phyloP scores from a whole-genome alignment of 805 yeast species.

The Schwanniomyces pseudopolymorphus region DNA sequence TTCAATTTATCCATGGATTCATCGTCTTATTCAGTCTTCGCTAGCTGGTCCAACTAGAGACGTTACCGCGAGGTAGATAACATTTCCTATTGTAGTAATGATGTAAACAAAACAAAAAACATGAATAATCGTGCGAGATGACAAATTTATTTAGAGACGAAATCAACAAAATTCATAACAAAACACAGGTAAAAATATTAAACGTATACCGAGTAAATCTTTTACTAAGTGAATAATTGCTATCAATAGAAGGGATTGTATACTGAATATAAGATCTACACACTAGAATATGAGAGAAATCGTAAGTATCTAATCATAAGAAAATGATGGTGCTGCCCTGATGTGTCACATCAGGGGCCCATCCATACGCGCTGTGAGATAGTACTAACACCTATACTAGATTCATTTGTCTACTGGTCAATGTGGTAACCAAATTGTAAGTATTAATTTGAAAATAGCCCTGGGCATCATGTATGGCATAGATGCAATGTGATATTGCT shows the following conservation, averaged over 20 bases:
- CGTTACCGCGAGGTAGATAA: neutral
- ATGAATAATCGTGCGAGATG: slow-evolving; percentile 1
- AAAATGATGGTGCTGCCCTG: neutral
- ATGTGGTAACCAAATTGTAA: slow-evolving; percentile 95
- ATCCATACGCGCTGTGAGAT: slow-evolving; percentile 1
- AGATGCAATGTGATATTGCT: no score
- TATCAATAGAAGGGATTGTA: neutral
- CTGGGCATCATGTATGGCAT: neutral
- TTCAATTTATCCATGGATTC: no score
- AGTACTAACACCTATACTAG: slow-evolving; percentile 33
- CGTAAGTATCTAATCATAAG: slow-evolving; percentile 16
- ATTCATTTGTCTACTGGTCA: slow-evolving; percentile 97
- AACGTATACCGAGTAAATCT: neutral
- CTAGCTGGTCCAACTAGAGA: neutral
- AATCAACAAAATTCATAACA: slow-evolving; percentile 4
- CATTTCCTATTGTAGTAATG: neutral
- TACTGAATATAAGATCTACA: neutral
- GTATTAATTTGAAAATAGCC: slow-evolving; percentile 23
- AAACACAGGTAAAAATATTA: neutral
- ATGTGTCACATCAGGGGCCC: neutral
- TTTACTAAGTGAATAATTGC: slow-evolving; percentile 2
- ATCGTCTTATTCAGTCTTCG: no score
- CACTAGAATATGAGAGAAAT: slow-evolving; percentile 20
- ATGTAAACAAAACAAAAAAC: slow-evolving; percentile 2
- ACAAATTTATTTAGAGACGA: slow-evolving; percentile 1